A percentile compares a stretch with the other conserved stretches of the same genome.
Conservation (phyloP, 2,329 filamentous ascomycete species). For the Talaromyces sp. region DNA sequence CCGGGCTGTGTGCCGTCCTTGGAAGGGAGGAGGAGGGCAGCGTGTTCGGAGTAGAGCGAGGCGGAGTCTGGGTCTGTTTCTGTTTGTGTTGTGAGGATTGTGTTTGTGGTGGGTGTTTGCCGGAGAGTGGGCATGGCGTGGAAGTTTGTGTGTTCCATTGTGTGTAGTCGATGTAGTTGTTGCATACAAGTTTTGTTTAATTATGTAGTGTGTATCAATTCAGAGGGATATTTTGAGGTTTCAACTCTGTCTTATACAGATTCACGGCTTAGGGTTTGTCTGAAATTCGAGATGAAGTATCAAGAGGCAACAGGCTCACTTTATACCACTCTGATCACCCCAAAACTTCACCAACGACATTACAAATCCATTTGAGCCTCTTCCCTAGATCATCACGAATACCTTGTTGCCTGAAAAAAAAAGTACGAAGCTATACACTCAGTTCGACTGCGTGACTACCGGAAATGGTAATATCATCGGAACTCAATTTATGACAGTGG, state of each 20-base stretch:
- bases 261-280: neutral
- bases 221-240: too few species aligned
- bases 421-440: neutral
- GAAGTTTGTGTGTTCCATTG: neutral
- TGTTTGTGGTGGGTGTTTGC: neutral
- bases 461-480: neutral
- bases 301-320: neutral
- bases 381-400: neutral
- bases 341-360: neutral
- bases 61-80: constrained; percentile 2
- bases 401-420: constrained; percentile 4
- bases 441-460: neutral
- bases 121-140: neutral
- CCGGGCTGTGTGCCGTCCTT: constrained; percentile 18
- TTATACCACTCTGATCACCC: neutral
- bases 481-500: neutral
- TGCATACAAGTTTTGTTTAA: neutral
- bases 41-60: constrained; percentile 10
- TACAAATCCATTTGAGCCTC: neutral
- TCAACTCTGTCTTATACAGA: neutral
- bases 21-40: constrained; percentile 16
- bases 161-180: neutral
- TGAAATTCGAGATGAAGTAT: neutral
- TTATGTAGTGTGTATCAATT: neutral
- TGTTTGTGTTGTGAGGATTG: neutral